Evolutionary conservation across 2,329 filamentous ascomycete species (phyloP), one percentile per base, ranked within the genome.

Genomic region (Hypoxylon sp.): DNA sequence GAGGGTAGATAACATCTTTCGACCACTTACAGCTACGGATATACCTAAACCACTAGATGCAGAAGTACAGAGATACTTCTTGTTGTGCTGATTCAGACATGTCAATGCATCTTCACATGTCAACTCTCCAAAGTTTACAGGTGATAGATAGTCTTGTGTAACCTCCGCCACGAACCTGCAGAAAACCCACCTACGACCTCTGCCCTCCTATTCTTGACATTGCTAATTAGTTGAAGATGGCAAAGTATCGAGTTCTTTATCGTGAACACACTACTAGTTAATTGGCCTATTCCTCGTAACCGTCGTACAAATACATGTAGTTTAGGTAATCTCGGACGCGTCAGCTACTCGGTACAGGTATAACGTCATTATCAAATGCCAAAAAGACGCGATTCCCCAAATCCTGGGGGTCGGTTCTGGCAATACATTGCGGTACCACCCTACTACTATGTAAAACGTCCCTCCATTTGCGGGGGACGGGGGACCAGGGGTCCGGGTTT

Each of bases 291-390:
- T 10, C 3, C 8, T 15, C 13, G 32, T 15, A 15, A 34, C 24
- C 24, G n/a, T n/a, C n/a, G n/a, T n/a, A n/a, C 24, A 26, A 26
- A 26, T 26, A 17, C 4, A 17, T n/a, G n/a, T n/a, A n/a, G n/a
- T n/a, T n/a, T n/a, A 17, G 17, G 15, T 49, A 20, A 15, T 17
- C n/a, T n/a, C n/a, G 13, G 17, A 32, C 46, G 2, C 3, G 26
- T 19, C 26, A 26, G 24, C 4, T 13, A n/a, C n/a, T n/a, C n/a
- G n/a, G n/a, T n/a, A n/a, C n/a, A 15, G 13, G 32, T 37, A 48
- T 30, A 65, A 64, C 64, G 66, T 70, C 68, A 71, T 67, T 67
- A 62, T 68, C 67, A 68, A 71, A 67, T 69, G 62, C 59, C 51
- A 71, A 59, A 67, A 39, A 39, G 6, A 41, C 8, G 7, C 30